Base-by-base conservation (phyloP, 768 basidiomycete species). In the Trametes villosa region DNA sequence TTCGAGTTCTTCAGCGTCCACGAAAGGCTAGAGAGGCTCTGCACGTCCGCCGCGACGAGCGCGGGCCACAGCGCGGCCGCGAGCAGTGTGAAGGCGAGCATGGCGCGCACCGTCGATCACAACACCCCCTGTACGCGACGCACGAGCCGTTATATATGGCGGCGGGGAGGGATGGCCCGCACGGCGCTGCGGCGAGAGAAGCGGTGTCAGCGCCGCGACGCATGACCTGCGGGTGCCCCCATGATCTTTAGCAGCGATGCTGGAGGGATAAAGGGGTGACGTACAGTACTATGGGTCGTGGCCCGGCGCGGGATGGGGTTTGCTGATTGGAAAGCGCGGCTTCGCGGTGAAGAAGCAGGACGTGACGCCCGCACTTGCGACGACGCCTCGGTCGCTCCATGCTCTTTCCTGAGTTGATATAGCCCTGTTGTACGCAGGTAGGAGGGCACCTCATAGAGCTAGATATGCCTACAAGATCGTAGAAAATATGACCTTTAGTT, bases 1-100 rank as follows among this genome's bases (percentile, higher is more conserved):
- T 84, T 84, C 67, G 78, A 73, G 67, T 84, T 85, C 60, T 72
- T 76, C 46, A 86, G 72, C 2, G 83, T 82, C 85, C 83, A 85
- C 3, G 75, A 62, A 36, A 85, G 73, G 17, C 74, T 68, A 17
- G 81, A 78, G 29, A 84, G 76, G 63, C 80, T 77, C 55, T 81
- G 61, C 22, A 72, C 69, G 9, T 68, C 63, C 2, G 61, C 67
- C 29, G 34, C 49, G 2, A 54, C 68, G 22, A 64, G 27, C 2
- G 53, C 29, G 9, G 62, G 63, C 27, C 63, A 44, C 29, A 56
- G 50, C 48, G 54, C 51, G 11, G 45, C 50, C 29, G 53, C 49
- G 9, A 60, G n/a, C 22, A 49, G 4, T 7, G 13, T 38, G 18
- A 11, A 38, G 36, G 29, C 12, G 36, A 53, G 24, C 36, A 33